phyloP scores from a whole-genome alignment of 441 rosid species.

The Gossypium davidsonii region DNA sequence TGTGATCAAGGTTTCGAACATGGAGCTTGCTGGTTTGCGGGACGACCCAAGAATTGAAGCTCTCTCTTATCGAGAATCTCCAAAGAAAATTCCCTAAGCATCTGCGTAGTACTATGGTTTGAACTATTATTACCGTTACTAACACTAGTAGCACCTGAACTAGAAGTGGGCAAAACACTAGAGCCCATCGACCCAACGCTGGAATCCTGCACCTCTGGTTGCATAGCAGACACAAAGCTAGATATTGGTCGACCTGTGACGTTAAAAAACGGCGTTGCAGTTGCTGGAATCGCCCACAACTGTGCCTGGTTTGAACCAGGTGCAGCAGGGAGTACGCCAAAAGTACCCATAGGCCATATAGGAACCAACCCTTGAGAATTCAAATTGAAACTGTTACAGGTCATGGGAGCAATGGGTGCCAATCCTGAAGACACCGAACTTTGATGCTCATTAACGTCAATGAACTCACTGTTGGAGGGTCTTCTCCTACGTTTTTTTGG shows the following conservation, averaged over 20 bases:
- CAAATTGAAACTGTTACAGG: conserved; percentile 12
- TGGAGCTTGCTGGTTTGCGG: conserved; percentile 27
- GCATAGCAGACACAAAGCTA: conserved; percentile 32
- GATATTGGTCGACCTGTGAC: conserved; percentile 37
- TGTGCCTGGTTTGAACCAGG: conserved; percentile 41
- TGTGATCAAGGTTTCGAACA: conserved; percentile 21
- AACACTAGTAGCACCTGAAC: conserved; percentile 13
- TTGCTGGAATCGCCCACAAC: conserved; percentile 44
- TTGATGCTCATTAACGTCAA: conserved; percentile 35
- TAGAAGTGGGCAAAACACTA: background rate
- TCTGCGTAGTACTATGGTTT: conserved; percentile 17
- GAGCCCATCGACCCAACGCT: conserved; percentile 19
- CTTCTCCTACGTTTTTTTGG: conserved; percentile 41
- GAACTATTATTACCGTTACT: background rate
- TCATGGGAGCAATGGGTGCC: conserved; percentile 44
- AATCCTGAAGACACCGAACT: conserved; percentile 46
- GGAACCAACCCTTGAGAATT: conserved; percentile 40
- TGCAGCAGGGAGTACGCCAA: conserved; percentile 16
- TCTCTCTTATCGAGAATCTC: conserved; percentile 58
- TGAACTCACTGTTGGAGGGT: conserved; percentile 40
- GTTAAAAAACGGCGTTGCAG: conserved; percentile 33
- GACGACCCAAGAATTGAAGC: conserved; percentile 51
- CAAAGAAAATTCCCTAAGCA: conserved; percentile 53
- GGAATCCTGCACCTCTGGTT: conserved; percentile 12
- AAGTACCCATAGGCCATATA: conserved; percentile 46